These are phyloP conservation scores for Clavaria fumosa DNA, from an alignment of 768 basidiomycete species.

Conservation along the genomic window DNA sequence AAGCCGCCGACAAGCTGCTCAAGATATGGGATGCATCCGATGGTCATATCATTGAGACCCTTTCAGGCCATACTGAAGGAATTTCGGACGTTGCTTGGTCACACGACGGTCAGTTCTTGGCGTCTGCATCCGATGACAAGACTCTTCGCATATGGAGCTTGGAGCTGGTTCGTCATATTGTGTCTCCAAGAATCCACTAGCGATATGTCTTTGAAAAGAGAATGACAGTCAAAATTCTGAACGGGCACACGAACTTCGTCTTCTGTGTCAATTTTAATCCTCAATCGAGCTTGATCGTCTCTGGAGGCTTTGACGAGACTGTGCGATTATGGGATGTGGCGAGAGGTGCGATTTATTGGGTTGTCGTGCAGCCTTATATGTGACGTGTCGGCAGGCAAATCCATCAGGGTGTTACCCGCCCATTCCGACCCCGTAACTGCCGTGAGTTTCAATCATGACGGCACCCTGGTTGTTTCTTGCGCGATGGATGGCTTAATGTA, in stretches of 20 bases:
- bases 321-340: constrained; percentile 95
- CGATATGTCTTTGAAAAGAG: constrained; percentile 25
- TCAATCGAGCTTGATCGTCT: constrained; percentile 77
- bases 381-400: constrained; percentile 37
- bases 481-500: constrained; percentile 97
- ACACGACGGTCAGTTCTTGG: constrained; percentile 62
- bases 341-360: constrained; percentile 39
- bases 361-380: neutral
- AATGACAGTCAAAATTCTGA: constrained; percentile 44
- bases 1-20: constrained; percentile 73
- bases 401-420: constrained; percentile 80
- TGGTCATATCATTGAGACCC: constrained; percentile 57
- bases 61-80: constrained; percentile 63
- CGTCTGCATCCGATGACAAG: constrained; percentile 90
- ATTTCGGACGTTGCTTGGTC: constrained; percentile 91
- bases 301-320: constrained; percentile 91
- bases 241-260: constrained; percentile 86
- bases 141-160: constrained; percentile 77
- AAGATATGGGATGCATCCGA: constrained; percentile 69
- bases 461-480: constrained; percentile 85
- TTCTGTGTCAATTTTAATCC: constrained; percentile 91
- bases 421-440: constrained; percentile 96
- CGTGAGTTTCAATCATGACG: constrained; percentile 88
- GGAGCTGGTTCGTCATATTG: constrained; percentile 26
- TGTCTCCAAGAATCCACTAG: constrained; percentile 6